Evolutionary conservation across 2,329 filamentous ascomycete genomes (phyloP).

Genomic region (Neocatenulostroma microsporum): DNA sequence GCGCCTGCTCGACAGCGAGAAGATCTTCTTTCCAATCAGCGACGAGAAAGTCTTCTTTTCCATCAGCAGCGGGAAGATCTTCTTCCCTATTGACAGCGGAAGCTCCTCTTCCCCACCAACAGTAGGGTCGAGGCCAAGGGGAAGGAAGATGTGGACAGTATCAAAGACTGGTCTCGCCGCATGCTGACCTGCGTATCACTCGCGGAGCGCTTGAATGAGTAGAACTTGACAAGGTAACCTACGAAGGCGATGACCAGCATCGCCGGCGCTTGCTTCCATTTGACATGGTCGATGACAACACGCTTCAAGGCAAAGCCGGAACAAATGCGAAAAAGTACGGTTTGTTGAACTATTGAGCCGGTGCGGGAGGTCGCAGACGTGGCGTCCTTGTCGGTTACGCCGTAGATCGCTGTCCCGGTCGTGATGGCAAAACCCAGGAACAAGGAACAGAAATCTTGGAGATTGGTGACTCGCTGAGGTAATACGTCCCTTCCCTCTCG

Average conservation of each 20-base stretch:
- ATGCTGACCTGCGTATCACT: slow-evolving; percentile 67
- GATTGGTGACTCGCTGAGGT: too few species aligned
- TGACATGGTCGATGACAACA: slow-evolving; percentile 72
- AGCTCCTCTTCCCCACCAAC: too few species aligned
- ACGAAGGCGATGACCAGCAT: slow-evolving; percentile 67
- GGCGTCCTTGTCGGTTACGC: slow-evolving; percentile 41
- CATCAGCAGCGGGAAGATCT: too few species aligned
- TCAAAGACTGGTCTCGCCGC: too few species aligned
- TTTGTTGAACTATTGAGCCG: slow-evolving; percentile 44
- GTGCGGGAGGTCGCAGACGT: slow-evolving; percentile 37
- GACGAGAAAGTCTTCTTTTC: too few species aligned
- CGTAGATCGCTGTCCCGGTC: slow-evolving; percentile 43
- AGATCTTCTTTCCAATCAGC: slow-evolving; percentile 62
- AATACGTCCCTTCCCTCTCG: too few species aligned
- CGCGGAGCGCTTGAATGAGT: slow-evolving; percentile 57
- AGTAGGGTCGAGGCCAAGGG: too few species aligned
- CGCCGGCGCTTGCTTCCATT: slow-evolving; percentile 67
- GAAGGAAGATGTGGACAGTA: too few species aligned
- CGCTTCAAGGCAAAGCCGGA: slow-evolving; percentile 65
- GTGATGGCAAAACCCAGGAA: slow-evolving; percentile 47
- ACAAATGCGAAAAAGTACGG: slow-evolving; percentile 65
- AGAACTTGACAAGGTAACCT: slow-evolving; percentile 70
- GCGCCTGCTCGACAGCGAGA: slow-evolving; percentile 58
- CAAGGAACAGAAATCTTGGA: slow-evolving; percentile 46
- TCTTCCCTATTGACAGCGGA: too few species aligned